Evolutionary conservation across 345 rosid genomes (phyloP).

Genomic region (Rhodamnia rubescens): DNA sequence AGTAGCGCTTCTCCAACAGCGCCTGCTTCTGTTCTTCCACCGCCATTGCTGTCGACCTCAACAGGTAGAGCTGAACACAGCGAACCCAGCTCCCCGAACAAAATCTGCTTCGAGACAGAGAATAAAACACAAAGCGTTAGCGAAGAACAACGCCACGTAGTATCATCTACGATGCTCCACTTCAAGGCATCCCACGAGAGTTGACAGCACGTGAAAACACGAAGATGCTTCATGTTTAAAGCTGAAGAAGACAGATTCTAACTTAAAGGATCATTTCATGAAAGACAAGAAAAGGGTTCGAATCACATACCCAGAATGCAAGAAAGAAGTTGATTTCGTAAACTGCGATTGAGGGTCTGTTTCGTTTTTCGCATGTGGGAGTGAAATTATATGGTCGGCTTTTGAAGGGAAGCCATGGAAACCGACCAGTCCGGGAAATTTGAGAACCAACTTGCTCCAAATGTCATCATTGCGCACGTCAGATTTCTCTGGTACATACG

Average conservation of each 20-base stretch:
- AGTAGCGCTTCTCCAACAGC: conserved; percentile 39
- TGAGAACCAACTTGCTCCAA: background rate
- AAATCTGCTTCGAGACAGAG: background rate
- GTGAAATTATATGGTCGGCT: background rate
- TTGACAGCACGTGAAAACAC: background rate
- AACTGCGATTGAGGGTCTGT: background rate
- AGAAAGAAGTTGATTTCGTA: background rate
- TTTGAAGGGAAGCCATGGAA: background rate
- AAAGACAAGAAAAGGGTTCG: background rate
- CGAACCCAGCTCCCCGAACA: background rate
- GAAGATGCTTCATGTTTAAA: background rate
- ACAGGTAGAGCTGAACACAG: background rate
- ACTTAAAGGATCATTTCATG: background rate
- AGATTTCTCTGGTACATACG: background rate
- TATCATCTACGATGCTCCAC: background rate
- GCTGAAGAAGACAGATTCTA: background rate
- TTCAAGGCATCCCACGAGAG: background rate
- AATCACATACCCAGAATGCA: background rate
- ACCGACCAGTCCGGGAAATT: background rate
- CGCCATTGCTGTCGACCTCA: background rate
- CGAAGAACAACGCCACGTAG: background rate
- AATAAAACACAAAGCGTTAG: background rate
- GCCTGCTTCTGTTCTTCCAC: conserved; percentile 14
- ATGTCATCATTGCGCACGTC: background rate
- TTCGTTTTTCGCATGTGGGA: background rate